Percentiles rank a stretch among this genome's conserved stretches.
Evolutionary conservation across 306 rosid genomes (phyloP).

Genomic region (Cercis canadensis): DNA sequence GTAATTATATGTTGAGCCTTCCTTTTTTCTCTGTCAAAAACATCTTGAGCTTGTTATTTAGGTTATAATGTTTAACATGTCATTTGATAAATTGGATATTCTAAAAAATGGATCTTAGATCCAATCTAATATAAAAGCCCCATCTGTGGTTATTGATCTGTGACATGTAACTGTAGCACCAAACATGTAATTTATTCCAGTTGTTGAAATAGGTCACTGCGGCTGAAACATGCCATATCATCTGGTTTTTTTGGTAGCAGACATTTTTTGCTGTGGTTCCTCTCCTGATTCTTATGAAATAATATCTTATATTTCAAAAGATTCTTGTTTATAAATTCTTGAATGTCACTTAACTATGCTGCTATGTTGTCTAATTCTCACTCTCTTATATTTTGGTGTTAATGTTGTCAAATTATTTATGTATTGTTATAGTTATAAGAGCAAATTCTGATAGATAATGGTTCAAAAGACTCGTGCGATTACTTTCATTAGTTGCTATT

Average conservation of each 20-base stretch:
- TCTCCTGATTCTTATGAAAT: not conserved
- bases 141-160: not conserved
- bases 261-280: conserved; percentile 8
- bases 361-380: not conserved
- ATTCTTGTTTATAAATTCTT: not conserved
- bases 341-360: not conserved
- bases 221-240: conserved; percentile 3
- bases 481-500: no score
- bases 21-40: not conserved
- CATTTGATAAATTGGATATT: conserved; percentile 6
- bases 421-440: no score
- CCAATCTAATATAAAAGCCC: not conserved
- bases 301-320: not conserved
- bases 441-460: no score
- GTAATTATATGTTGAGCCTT: not conserved
- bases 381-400: no score
- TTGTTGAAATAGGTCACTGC: not conserved
- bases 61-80: conserved; percentile 16
- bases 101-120: not conserved
- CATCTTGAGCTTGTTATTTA: not conserved
- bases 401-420: no score
- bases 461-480: no score
- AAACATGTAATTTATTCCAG: not conserved
- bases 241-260: conserved; percentile 2
- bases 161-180: not conserved